phyloP scores from a whole-genome alignment of 129 eudicot species.

The Deinandra increscens region DNA sequence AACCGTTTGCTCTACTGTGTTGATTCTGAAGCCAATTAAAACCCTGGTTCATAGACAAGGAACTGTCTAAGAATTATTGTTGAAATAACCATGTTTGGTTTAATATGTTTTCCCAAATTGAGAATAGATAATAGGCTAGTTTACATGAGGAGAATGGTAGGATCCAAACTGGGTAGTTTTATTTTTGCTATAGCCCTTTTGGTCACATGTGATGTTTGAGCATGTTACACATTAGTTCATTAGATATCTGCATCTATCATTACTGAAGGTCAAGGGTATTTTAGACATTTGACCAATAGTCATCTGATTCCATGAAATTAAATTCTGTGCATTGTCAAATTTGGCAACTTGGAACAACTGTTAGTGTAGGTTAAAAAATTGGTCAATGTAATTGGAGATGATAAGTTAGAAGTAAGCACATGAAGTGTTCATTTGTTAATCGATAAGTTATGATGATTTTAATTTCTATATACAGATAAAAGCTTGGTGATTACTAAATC shows the following conservation, averaged over 20 bases:
- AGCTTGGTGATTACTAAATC: not conserved
- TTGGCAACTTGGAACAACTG: not conserved
- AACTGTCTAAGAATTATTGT: not conserved
- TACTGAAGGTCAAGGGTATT: not conserved
- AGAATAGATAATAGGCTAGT: not conserved
- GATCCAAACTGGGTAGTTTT: constrained; percentile 3
- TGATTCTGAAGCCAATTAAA: not conserved
- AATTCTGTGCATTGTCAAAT: not conserved
- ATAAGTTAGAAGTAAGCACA: not conserved
- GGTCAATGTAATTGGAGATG: not conserved
- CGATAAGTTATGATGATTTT: not conserved
- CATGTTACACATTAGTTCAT: not conserved
- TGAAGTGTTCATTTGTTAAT: not conserved
- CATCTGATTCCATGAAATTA: not conserved
- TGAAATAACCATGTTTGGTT: not conserved
- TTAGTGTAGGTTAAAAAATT: constrained; percentile 5
- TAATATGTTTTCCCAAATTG: constrained; percentile 6
- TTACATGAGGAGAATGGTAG: constrained; percentile 8
- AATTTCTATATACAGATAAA: not conserved
- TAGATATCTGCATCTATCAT: not conserved
- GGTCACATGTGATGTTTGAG: constrained; percentile 4
- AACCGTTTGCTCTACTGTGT: constrained; percentile 4
- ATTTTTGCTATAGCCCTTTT: not conserved
- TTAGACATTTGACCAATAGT: constrained; percentile 2
- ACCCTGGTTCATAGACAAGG: not conserved